Evolutionary conservation across 306 rosid species (phyloP).

Genomic region (Purshia tridentata): DNA sequence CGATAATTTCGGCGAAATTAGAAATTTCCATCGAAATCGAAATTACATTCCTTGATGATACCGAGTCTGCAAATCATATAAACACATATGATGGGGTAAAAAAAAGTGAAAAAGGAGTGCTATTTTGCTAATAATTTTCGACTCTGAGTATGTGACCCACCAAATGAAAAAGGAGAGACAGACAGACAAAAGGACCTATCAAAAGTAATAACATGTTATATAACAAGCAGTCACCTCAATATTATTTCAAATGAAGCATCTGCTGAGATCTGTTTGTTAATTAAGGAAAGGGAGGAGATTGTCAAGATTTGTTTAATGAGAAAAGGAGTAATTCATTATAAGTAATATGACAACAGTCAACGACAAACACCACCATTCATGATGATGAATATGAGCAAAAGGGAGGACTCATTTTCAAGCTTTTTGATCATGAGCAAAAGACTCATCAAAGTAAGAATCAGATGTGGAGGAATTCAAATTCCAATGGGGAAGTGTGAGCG

Average conservation of each 20-base stretch:
- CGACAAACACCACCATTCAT: not conserved
- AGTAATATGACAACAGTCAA: slow-evolving; percentile 6
- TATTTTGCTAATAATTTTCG: too few relatives aligned
- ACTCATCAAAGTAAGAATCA: not conserved
- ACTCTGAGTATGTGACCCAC: slow-evolving; percentile 1
- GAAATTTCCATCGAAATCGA: too few relatives aligned
- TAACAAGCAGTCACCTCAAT: not conserved
- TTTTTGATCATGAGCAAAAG: slow-evolving; percentile 23
- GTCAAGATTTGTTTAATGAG: not conserved
- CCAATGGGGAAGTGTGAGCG: slow-evolving; percentile 26
- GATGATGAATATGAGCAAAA: not conserved
- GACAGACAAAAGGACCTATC: not conserved
- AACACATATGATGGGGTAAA: too few relatives aligned
- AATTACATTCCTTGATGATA: too few relatives aligned
- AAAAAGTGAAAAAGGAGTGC: too few relatives aligned
- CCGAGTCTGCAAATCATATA: too few relatives aligned
- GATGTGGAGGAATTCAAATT: not conserved
- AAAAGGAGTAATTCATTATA: not conserved
- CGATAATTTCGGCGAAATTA: too few relatives aligned
- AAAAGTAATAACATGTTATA: not conserved
- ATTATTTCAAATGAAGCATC: not conserved
- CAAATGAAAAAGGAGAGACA: not conserved
- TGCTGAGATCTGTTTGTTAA: not conserved
- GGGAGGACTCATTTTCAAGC: not conserved
- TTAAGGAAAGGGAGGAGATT: not conserved